phyloP scores from a whole-genome alignment of 1,284 basidiomycete genomes.

The Ceratobasidium sp. region DNA sequence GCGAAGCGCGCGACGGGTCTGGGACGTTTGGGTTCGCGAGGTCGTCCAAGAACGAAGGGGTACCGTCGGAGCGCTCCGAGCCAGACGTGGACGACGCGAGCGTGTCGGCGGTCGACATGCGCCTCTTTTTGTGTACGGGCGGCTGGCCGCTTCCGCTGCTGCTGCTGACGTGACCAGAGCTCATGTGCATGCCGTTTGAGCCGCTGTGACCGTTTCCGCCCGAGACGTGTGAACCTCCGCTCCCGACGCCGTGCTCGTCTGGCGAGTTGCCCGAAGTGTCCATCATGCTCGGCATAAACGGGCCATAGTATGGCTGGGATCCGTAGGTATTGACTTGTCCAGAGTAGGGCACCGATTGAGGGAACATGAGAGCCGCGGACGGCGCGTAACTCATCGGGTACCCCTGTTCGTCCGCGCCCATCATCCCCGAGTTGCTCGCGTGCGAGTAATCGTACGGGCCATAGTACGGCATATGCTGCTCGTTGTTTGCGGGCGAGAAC shows the following conservation, averaged over 20 bases:
- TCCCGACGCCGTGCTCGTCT: constrained; percentile 32
- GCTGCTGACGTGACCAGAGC: constrained; percentile 35
- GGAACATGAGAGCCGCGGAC: constrained; percentile 48
- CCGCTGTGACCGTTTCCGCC: not conserved
- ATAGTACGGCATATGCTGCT: constrained; percentile 51
- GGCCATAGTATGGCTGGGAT: constrained; percentile 41
- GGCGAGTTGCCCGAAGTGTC: constrained; percentile 43
- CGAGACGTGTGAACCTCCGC: constrained; percentile 14
- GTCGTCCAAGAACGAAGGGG: constrained; percentile 45
- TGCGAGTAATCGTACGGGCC: constrained; percentile 43
- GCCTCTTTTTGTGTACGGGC: constrained; percentile 41
- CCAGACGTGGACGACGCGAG: constrained; percentile 43
- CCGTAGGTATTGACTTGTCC: constrained; percentile 43
- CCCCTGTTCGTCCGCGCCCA: constrained; percentile 44
- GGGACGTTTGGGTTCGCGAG: constrained; percentile 38
- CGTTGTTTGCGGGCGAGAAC: constrained; percentile 38
- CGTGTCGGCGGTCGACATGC: constrained; percentile 44
- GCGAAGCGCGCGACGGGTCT: constrained; percentile 72
- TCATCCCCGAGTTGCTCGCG: constrained; percentile 41
- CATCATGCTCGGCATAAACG: constrained; percentile 46
- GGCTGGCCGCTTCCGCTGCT: constrained; percentile 41
- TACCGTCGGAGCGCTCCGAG: constrained; percentile 38
- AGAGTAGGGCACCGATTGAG: constrained; percentile 45
- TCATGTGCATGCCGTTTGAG: constrained; percentile 16
- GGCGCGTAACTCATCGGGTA: constrained; percentile 48